phyloP scores from a whole-genome alignment of 73 alveolate genomes.

The Symbiodinium natans region DNA sequence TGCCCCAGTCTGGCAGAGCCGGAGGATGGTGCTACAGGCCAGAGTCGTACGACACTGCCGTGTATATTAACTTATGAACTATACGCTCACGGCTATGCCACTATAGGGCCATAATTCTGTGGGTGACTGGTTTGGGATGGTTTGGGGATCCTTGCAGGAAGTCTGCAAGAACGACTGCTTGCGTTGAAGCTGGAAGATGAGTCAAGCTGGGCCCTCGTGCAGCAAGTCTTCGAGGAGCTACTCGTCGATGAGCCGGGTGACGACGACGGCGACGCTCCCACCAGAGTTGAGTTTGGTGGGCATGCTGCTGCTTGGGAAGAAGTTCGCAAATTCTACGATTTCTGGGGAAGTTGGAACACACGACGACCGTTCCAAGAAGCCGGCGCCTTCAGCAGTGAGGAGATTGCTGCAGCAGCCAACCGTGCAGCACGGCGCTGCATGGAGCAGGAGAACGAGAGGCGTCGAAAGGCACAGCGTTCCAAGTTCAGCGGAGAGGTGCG shows the following conservation, averaged over 20 bases:
- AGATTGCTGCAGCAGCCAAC: background rate
- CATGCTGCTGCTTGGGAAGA: background rate
- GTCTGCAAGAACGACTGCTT: background rate
- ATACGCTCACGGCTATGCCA: too few relatives aligned
- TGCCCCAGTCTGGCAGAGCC: background rate
- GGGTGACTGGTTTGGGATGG: too few relatives aligned
- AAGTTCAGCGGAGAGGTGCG: background rate
- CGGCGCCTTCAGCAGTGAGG: background rate
- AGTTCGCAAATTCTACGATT: background rate
- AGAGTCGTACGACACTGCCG: too few relatives aligned
- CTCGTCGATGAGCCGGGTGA: background rate
- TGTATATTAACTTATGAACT: too few relatives aligned
- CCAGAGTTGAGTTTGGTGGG: background rate
- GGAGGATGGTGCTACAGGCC: background rate
- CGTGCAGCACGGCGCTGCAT: slow-evolving; percentile 5
- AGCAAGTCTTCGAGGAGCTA: background rate
- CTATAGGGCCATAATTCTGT: too few relatives aligned
- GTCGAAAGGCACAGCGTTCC: background rate
- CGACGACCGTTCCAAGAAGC: background rate
- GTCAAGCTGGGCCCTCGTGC: background rate
- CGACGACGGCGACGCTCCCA: background rate
- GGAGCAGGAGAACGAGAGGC: background rate
- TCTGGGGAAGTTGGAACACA: background rate
- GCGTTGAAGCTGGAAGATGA: background rate
- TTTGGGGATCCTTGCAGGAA: background rate